Percentiles rank a stretch among this genome's conserved stretches.
phyloP scores from a whole-genome alignment of 768 basidiomycete genomes.

The Boletus reticulatus region DNA sequence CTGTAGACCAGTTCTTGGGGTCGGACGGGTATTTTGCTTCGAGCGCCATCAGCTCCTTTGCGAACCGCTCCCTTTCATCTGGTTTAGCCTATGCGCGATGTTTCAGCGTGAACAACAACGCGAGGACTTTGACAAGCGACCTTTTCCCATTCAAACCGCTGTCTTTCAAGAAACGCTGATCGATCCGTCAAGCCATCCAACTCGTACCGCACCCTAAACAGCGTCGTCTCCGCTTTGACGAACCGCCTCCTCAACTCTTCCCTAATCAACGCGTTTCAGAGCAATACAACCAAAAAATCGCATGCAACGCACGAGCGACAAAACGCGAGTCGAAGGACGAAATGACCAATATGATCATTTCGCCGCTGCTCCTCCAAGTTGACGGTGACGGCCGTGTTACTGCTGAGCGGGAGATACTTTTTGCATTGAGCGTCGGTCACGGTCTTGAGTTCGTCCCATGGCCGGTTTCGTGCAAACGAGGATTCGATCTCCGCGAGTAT shows the following conservation, averaged over 20 bases:
- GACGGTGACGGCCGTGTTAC: constrained; percentile 46
- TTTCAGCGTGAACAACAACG: constrained; percentile 1
- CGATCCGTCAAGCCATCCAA: constrained; percentile 55
- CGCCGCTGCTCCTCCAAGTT: constrained; percentile 63
- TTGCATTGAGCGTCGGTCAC: constrained; percentile 62
- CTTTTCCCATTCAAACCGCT: constrained; percentile 61
- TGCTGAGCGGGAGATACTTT: constrained; percentile 74
- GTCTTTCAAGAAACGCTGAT: constrained; percentile 51
- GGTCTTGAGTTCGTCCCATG: constrained; percentile 72
- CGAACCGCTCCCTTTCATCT: constrained; percentile 51
- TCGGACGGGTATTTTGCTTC: constrained; percentile 13
- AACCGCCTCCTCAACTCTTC: constrained; percentile 90
- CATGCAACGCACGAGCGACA: constrained; percentile 80
- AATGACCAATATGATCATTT: constrained; percentile 89
- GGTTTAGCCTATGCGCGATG: constrained; percentile 45
- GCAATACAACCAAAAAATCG: not conserved
- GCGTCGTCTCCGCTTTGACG: constrained; percentile 80
- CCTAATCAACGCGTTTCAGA: constrained; percentile 38
- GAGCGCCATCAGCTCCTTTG: constrained; percentile 44
- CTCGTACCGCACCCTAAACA: constrained; percentile 85
- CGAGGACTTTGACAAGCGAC: constrained; percentile 36
- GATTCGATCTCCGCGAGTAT: constrained; percentile 91
- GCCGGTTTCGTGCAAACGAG: constrained; percentile 76
- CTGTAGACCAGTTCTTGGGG: not conserved
- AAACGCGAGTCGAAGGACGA: constrained; percentile 91